Evolutionary conservation across 2,329 filamentous ascomycete species (phyloP).

Genomic region (Acephala macrosclerotiorum): DNA sequence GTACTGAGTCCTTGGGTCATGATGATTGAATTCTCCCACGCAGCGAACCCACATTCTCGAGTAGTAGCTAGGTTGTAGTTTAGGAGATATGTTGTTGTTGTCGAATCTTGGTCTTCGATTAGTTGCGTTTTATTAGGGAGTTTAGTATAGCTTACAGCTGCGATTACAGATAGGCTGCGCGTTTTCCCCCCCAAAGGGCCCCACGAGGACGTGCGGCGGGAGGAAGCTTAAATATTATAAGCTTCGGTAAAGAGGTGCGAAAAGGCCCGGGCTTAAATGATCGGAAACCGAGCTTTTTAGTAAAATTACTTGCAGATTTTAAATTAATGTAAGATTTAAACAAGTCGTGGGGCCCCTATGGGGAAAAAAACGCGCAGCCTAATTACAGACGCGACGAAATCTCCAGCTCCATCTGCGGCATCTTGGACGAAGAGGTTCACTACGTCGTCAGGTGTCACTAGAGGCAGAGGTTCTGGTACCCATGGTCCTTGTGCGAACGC

Average conservation of each 20-base stretch:
- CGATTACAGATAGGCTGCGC: not conserved
- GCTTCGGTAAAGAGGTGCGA: too few species aligned
- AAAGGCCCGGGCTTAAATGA: too few species aligned
- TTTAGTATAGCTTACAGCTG: not conserved
- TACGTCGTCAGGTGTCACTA: not conserved
- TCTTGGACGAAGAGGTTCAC: not conserved
- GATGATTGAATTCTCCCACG: not conserved
- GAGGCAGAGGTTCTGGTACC: not conserved
- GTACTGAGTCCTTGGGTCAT: not conserved
- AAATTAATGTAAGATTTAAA: too few species aligned
- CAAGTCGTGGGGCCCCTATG: too few species aligned
- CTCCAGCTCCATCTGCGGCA: not conserved
- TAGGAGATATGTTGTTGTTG: not conserved
- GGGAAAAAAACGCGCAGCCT: too few species aligned
- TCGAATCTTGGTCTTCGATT: not conserved
- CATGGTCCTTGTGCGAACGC: not conserved
- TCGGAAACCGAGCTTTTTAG: too few species aligned
- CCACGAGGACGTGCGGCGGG: too few species aligned
- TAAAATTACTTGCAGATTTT: too few species aligned
- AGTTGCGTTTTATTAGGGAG: not conserved
- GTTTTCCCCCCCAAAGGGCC: too few species aligned
- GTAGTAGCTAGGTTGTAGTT: not conserved
- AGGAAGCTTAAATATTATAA: too few species aligned
- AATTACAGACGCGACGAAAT: not conserved
- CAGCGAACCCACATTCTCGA: not conserved